Evolutionary conservation across 805 yeast species (phyloP).

Genomic region (Lipomyces spencermartinsiae): DNA sequence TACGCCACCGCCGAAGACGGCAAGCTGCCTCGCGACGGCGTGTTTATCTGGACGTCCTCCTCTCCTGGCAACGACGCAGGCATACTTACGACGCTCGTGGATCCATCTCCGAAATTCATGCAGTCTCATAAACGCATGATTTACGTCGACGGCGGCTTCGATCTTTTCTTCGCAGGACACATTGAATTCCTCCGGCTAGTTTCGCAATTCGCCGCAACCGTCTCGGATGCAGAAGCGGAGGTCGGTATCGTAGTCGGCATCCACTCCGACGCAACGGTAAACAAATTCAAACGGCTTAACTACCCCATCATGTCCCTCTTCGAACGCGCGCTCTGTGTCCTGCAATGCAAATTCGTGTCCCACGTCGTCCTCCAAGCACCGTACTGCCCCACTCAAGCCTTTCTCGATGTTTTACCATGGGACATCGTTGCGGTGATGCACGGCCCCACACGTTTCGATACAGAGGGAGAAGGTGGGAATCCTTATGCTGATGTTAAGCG

Average conservation of each 20-base stretch:
- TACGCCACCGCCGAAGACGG: constrained; percentile 76
- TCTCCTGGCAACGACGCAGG: constrained; percentile 39
- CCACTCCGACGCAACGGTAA: constrained; percentile 63
- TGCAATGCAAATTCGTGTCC: constrained; percentile 67
- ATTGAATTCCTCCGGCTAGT: constrained; percentile 70
- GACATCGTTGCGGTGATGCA: constrained; percentile 52
- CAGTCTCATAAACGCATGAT: constrained; percentile 42
- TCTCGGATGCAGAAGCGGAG: constrained; percentile 32
- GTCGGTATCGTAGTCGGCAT: constrained; percentile 67
- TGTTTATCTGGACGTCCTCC: constrained; percentile 52
- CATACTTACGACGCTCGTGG: constrained; percentile 40
- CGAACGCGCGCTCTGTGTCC: constrained; percentile 84
- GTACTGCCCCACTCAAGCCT: constrained; percentile 52
- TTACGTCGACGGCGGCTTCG: constrained; percentile 86
- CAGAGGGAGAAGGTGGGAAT: constrained; percentile 32
- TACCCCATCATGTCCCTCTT: constrained; percentile 86
- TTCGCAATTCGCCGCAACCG: constrained; percentile 48
- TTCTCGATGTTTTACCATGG: constrained; percentile 49
- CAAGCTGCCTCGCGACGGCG: constrained; percentile 61
- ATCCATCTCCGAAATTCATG: constrained; percentile 27
- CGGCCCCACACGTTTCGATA: constrained; percentile 57
- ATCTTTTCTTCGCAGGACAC: constrained; percentile 92
- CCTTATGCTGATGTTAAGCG: constrained; percentile 51
- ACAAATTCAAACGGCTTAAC: constrained; percentile 62
- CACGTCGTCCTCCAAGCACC: constrained; percentile 79